Percentiles rank a stretch among this genome's conserved stretches.
phyloP scores from a whole-genome alignment of 805 yeast genomes.

The Ogataea paraovalis region DNA sequence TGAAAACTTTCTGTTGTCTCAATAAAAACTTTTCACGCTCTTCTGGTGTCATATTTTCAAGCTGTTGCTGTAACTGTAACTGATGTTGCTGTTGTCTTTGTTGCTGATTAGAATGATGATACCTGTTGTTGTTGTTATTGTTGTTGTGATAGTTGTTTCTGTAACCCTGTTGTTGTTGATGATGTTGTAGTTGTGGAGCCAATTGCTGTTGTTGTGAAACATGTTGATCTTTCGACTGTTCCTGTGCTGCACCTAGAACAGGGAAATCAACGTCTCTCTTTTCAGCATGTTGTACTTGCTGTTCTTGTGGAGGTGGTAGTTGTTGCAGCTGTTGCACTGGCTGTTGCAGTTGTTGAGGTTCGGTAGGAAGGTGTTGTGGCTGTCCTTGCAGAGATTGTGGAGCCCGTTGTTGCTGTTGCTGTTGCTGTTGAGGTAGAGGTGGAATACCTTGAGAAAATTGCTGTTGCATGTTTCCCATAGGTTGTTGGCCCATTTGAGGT shows the following conservation, averaged over 20 bases:
- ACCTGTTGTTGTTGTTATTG: conserved; percentile 7
- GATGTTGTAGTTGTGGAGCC: conserved; percentile 8
- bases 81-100: conserved; percentile 26
- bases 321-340: conserved; percentile 12
- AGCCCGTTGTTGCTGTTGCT: conserved; percentile 18
- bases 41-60: conserved; percentile 56
- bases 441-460: conserved; percentile 15
- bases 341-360: conserved; percentile 14
- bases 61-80: conserved; percentile 28
- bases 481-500: conserved; percentile 13
- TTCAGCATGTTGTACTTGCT: conserved; percentile 12
- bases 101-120: conserved; percentile 7
- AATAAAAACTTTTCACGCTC: conserved; percentile 63
- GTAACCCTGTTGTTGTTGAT: conserved; percentile 7
- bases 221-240: conserved; percentile 1
- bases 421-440: conserved; percentile 8
- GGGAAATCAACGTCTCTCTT: conserved; percentile 10
- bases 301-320: conserved; percentile 16
- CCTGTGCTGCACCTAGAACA: conserved; percentile 6
- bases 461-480: conserved; percentile 9
- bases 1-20: conserved; percentile 71
- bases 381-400: conserved; percentile 14
- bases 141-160: conserved; percentile 4
- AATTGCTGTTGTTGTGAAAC: conserved; percentile 5
- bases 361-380: conserved; percentile 20